Base-by-base conservation (phyloP, 305 asterid species). In the Rubia tinctorum region DNA sequence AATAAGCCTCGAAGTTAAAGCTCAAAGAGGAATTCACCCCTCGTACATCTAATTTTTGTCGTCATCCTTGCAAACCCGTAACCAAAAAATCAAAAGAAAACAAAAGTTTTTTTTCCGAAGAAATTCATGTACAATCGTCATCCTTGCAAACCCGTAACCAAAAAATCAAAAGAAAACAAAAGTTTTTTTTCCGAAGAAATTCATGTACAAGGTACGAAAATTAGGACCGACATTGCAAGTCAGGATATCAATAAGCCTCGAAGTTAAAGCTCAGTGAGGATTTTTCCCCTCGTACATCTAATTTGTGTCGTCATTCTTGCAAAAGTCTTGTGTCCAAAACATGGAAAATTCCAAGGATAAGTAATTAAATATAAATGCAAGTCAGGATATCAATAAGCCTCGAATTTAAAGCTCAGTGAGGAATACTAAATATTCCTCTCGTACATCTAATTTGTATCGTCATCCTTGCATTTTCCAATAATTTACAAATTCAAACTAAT, bases 261-360 rank as follows among this genome's bases (percentile, higher is more conserved):
- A 6, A 67, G n/a, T 11, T 71, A 61, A 0, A 75, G 77, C 80
- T 81, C 87, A 80, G 39, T 15, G 77, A 74, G 79, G 47, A 63
- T 55, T 71, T 40, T 62, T 22, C 74, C 74, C 30, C 76, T 83
- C 78, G 51, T 34, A 71, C 83, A 80, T 80, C 85, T 75, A 80
- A 81, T 77, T 58, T 20, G 44, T 73, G 11, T 76, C 88, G 62
- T 85, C 88, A 81, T 76, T 53, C 90, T 81, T 66, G 84, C 87
- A 27, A 27, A 27, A 27, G 30, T 27, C 30, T n/a, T n/a, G 30
- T 27, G 30, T 27, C 30, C 30, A 27, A 27, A 27, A 27, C 30
- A 27, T 27, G 30, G 30, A 27, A 27, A 27, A 1, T 27, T 27
- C 30, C 30, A 27, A 27, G 30, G 30, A 27, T 1, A 27, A 27